Evolutionary conservation across 106 monocot species (phyloP).

Genomic region (Apostasia ramifera): DNA sequence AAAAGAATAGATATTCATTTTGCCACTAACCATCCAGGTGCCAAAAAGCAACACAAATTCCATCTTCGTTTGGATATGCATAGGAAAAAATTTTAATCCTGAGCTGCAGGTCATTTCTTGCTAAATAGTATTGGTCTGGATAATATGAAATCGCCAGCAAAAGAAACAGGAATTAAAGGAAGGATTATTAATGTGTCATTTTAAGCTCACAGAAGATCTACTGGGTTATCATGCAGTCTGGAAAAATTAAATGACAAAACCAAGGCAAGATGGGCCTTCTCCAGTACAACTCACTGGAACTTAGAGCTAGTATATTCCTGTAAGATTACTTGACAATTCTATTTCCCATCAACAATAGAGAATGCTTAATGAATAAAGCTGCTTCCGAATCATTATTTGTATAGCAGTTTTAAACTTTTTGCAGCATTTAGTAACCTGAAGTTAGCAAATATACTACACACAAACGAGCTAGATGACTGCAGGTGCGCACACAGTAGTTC

Average conservation of each 20-base stretch:
- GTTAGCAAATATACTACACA: constrained; percentile 79
- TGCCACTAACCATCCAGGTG: constrained; percentile 86
- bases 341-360: not conserved
- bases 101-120: constrained; percentile 62
- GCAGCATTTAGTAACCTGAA: constrained; percentile 53
- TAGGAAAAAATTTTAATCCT: not conserved
- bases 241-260: constrained; percentile 52
- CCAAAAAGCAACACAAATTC: not conserved
- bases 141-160: constrained; percentile 81
- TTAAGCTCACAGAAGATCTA: constrained; percentile 29
- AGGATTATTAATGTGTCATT: constrained; percentile 85
- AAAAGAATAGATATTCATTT: constrained; percentile 88
- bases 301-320: not conserved
- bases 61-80: not conserved
- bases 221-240: constrained; percentile 42
- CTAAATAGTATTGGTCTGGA: constrained; percentile 62
- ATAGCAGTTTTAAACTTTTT: constrained; percentile 51
- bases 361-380: not conserved
- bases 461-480: constrained; percentile 60
- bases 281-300: not conserved
- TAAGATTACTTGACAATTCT: not conserved
- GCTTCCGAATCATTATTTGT: not conserved
- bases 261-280: constrained; percentile 21
- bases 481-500: constrained; percentile 25
- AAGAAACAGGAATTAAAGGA: constrained; percentile 74